Evolutionary conservation across 352 stramenopile species (phyloP), one percentile per base, ranked within the genome.

Genomic region (Globisporangium irregulare): DNA sequence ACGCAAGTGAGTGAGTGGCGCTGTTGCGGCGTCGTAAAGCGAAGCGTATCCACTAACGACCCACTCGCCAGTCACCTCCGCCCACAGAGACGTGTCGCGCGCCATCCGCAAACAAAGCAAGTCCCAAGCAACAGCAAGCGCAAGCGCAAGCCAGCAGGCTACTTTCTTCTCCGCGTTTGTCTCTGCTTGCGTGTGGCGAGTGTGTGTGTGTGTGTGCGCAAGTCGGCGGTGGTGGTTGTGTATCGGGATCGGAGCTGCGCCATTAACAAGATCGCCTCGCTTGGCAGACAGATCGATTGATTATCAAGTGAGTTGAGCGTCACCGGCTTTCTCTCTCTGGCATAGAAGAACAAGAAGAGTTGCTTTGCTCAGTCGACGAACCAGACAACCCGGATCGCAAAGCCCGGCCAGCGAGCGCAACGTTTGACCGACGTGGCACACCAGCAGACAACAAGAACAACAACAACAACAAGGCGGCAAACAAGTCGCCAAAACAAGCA

Each of bases 1-100:
- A 34, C n/a, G 41, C 38, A 41, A 36, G 27, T 25, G 58, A 24
- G 22, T 27, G 43, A 56, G 59, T 38, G 22, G 20, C 58, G 38
- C 12, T 22, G 59, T 65, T 48, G 59, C 55, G 29, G 15, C 8
- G 22, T 65, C 27, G 59, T 65, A 48, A 48, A 5, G 14, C 36
- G 36, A 43, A 27, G 53, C 53, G 53, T 64, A 64, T 64, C 59
- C 59, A 64, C 20, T 43, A 64, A 32, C 27, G 27, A 41, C 36
- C 36, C 36, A 43, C 36, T 43, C 36, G 9, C 36, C 54, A 38
- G 36, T 50, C 41, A 50, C 38, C 3, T 4, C 10, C 18, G 22
- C 12, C 29, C 18, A 7, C 27, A 61, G 43, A 65, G 41, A 57
- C 59, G 41, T 65, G 41, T 65, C 59, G 43, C 59, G 25, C 27